A percentile compares a stretch with the other conserved stretches of the same genome.
Evolutionary conservation across 78 protist genomes (phyloP).

Genomic region (Pigoraptor vietnamica): DNA sequence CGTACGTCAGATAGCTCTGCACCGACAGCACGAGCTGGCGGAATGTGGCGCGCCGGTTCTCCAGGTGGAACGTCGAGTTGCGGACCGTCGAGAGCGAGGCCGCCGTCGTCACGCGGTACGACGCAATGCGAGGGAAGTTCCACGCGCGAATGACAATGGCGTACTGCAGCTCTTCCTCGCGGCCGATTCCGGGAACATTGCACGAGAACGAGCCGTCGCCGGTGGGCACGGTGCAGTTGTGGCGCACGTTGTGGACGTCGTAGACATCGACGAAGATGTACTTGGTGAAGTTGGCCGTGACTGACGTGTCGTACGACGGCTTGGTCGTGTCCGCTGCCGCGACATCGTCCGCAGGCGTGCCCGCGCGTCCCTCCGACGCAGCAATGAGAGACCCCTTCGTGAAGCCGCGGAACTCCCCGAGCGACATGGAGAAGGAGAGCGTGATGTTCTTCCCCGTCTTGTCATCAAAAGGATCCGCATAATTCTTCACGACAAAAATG

Average conservation of each 20-base stretch:
- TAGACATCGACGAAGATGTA: too few relatives aligned
- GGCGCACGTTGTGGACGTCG: too few relatives aligned
- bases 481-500: background rate
- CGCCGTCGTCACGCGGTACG: background rate
- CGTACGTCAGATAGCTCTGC: background rate
- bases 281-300: too few relatives aligned
- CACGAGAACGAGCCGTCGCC: too few relatives aligned
- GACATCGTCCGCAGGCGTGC: background rate
- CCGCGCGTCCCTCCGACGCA: background rate
- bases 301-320: too few relatives aligned
- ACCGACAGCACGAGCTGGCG: background rate
- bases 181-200: too few relatives aligned
- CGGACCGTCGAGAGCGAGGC: background rate
- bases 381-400: background rate
- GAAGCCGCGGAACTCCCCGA: background rate
- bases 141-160: too few relatives aligned
- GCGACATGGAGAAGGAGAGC: background rate
- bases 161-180: too few relatives aligned
- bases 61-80: background rate
- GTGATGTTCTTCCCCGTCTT: background rate
- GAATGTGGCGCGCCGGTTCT: background rate
- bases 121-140: too few relatives aligned
- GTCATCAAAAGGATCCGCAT: background rate
- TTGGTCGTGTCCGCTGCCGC: background rate
- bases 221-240: too few relatives aligned